A percentile compares a stretch with the other conserved stretches of the same genome.
These are phyloP conservation scores for Paramecium sonneborni DNA, from an alignment of 73 alveolate species.

Conservation along the genomic window DNA sequence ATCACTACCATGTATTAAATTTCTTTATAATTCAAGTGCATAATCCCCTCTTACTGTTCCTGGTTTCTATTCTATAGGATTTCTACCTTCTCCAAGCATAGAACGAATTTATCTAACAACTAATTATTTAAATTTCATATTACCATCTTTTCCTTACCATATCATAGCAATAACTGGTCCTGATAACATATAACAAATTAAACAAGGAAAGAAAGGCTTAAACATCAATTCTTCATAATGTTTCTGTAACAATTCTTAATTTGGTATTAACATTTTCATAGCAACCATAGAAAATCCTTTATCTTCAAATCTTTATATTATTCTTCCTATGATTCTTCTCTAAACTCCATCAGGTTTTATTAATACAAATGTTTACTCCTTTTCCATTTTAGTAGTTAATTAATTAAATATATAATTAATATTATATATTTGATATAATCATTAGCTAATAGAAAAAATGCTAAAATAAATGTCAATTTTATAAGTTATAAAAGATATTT, in stretches of 20 bases:
- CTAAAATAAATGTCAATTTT: no score
- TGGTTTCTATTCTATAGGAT: constrained; percentile 78
- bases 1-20: constrained; percentile 81
- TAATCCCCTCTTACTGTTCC: constrained; percentile 83
- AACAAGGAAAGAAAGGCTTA: constrained; percentile 91
- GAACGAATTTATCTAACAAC: constrained; percentile 67
- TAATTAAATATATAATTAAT: not conserved
- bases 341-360: constrained; percentile 94
- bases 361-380: constrained; percentile 82
- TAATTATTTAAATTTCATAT: not conserved
- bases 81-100: constrained; percentile 72
- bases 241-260: constrained; percentile 81
- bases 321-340: constrained; percentile 85
- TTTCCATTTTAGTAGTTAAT: constrained; percentile 14
- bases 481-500: no score
- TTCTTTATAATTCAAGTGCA: constrained; percentile 70
- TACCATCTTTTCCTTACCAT: constrained; percentile 90
- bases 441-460: no score
- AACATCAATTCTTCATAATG: constrained; percentile 89
- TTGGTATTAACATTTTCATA: constrained; percentile 81
- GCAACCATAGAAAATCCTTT: constrained; percentile 89
- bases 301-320: constrained; percentile 81
- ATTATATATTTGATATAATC: no score
- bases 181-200: constrained; percentile 84
- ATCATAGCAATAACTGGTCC: constrained; percentile 98